Conservation (phyloP, 805 yeast genomes). For the Jamesozyma rosinii region DNA sequence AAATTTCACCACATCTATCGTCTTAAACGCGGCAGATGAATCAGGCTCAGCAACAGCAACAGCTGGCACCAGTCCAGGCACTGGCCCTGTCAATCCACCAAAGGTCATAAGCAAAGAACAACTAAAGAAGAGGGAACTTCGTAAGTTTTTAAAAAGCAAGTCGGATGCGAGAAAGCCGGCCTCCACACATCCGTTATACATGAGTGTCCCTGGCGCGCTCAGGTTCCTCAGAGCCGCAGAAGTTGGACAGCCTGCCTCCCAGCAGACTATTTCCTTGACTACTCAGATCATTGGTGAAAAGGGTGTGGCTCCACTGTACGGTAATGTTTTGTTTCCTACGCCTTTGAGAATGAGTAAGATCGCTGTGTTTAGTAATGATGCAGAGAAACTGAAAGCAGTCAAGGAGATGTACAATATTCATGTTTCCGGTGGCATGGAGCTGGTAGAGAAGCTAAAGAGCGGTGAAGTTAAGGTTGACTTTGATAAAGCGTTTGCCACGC, state of each 20-base stretch:
- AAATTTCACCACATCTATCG: background rate
- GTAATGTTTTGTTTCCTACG: slow-evolving; percentile 62
- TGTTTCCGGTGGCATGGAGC: slow-evolving; percentile 62
- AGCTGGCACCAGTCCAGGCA: background rate
- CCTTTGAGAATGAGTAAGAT: slow-evolving; percentile 59
- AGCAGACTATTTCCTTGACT: slow-evolving; percentile 60
- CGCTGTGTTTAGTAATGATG: slow-evolving; percentile 57
- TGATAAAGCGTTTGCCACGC: slow-evolving; percentile 77
- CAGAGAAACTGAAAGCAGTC: slow-evolving; percentile 45
- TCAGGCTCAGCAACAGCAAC: background rate
- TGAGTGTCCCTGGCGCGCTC: slow-evolving; percentile 65
- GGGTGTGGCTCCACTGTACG: slow-evolving; percentile 68
- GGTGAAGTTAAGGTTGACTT: slow-evolving; percentile 45
- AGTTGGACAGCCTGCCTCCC: slow-evolving; percentile 70
- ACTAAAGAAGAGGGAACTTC: slow-evolving; percentile 30
- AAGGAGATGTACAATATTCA: slow-evolving; percentile 47
- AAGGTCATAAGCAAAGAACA: slow-evolving; percentile 25
- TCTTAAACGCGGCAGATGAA: background rate
- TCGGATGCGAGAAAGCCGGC: slow-evolving; percentile 36
- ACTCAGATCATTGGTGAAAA: slow-evolving; percentile 59
- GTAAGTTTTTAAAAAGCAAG: slow-evolving; percentile 32
- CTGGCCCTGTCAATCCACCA: background rate
- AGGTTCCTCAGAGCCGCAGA: slow-evolving; percentile 80
- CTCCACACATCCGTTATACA: slow-evolving; percentile 49
- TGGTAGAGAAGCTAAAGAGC: slow-evolving; percentile 51